These are phyloP conservation scores for Scleromitrula shiraiana DNA, from an alignment of 2,329 filamentous ascomycete species.

Conservation along the genomic window DNA sequence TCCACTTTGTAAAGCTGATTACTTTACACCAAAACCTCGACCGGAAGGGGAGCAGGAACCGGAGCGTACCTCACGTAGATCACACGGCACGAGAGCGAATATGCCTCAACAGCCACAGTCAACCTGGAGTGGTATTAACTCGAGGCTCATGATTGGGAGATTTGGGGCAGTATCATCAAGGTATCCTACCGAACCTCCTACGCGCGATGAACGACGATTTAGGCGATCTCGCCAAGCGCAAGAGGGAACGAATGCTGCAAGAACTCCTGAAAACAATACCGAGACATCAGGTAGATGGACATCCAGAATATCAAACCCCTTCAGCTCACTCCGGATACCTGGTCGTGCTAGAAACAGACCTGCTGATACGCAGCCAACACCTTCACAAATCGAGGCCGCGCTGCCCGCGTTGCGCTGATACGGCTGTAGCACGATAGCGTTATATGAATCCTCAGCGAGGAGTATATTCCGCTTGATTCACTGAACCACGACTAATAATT, in stretches of 20 bases:
- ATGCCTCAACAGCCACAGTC: conserved; percentile 23
- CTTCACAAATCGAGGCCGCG: conserved; percentile 30
- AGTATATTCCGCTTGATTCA: too few species aligned
- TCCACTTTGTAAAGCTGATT: conserved; percentile 95
- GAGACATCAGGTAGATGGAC: conserved; percentile 19
- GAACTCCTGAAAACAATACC: conserved; percentile 2
- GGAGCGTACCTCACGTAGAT: conserved; percentile 23
- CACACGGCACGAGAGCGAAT: conserved; percentile 14
- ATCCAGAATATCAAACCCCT: conserved; percentile 20
- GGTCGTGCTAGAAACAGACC: conserved; percentile 15
- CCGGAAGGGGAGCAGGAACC: conserved; percentile 34
- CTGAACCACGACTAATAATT: too few species aligned
- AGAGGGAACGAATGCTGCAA: conserved; percentile 3
- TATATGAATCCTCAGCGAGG: too few species aligned
- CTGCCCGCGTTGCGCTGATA: too few species aligned
- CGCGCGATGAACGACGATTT: background rate
- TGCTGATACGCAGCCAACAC: conserved; percentile 18
- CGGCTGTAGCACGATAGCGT: too few species aligned
- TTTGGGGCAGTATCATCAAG: too few species aligned
- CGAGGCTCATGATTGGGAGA: too few species aligned
- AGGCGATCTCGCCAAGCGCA: conserved; percentile 5
- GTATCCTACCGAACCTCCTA: background rate
- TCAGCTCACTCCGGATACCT: conserved; percentile 20
- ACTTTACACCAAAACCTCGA: conserved; percentile 88
- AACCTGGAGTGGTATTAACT: conserved; percentile 24